Evolutionary conservation across 2,329 filamentous ascomycete species (phyloP).

Genomic region (Aspergillus floridensis): DNA sequence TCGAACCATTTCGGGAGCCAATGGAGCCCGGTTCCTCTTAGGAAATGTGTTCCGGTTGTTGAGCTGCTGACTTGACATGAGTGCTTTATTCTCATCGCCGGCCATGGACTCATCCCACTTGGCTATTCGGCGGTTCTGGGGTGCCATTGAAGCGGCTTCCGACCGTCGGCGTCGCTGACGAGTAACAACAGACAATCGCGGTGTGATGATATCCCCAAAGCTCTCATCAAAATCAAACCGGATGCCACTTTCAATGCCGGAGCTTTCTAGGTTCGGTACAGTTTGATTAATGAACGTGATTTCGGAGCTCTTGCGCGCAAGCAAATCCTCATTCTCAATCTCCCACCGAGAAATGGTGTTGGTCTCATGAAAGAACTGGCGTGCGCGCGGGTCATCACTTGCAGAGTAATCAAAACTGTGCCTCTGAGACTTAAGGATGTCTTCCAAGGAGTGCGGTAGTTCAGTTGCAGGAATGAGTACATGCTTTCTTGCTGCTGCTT

Average conservation of each 20-base stretch:
- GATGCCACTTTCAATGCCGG: constrained; percentile 33
- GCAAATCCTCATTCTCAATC: constrained; percentile 29
- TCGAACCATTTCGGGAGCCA: constrained; percentile 30
- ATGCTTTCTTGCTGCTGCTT: constrained; percentile 4
- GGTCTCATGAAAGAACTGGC: constrained; percentile 30
- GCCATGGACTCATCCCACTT: constrained; percentile 23
- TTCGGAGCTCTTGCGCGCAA: constrained; percentile 22
- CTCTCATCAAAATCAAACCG: constrained; percentile 27
- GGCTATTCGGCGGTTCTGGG: constrained; percentile 28
- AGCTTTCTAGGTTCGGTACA: constrained; percentile 31
- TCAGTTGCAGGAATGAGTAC: background rate
- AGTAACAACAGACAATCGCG: constrained; percentile 7
- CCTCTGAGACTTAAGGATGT: constrained; percentile 25
- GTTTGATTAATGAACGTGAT: constrained; percentile 41
- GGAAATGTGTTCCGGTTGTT: constrained; percentile 24
- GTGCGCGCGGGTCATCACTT: constrained; percentile 23
- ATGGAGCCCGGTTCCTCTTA: constrained; percentile 7
- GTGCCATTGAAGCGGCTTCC: background rate
- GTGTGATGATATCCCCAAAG: background rate
- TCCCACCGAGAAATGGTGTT: constrained; percentile 40
- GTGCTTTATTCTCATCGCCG: constrained; percentile 2
- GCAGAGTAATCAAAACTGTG: constrained; percentile 15
- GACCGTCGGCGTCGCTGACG: constrained; percentile 4
- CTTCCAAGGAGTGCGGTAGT: constrained; percentile 31
- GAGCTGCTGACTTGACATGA: constrained; percentile 16